Evolutionary conservation across 352 stramenopile genomes (phyloP).

Genomic region (Globisporangium barbulae): DNA sequence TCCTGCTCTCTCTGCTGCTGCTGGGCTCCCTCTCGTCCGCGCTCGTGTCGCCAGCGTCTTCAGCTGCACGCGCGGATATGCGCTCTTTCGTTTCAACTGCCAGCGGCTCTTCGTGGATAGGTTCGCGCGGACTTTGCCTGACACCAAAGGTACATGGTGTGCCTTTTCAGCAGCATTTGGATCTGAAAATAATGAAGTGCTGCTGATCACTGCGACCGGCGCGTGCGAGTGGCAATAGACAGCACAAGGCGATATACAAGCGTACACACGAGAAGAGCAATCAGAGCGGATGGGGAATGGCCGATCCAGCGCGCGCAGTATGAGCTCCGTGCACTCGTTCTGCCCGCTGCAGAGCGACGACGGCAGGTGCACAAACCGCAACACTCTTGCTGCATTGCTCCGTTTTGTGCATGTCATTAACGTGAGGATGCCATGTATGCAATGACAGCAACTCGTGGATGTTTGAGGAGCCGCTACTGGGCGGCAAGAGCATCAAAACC

Average conservation of each 20-base stretch:
- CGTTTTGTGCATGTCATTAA: neutral
- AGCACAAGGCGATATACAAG: neutral
- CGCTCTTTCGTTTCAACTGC: neutral
- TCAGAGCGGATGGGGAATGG: conserved; percentile 35
- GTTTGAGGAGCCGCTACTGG: conserved; percentile 59
- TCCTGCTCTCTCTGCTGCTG: neutral
- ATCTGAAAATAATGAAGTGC: neutral
- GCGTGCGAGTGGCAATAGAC: neutral
- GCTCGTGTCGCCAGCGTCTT: neutral
- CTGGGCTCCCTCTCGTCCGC: neutral
- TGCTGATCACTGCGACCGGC: neutral
- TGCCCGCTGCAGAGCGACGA: conserved; percentile 23
- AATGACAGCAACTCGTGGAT: conserved; percentile 22
- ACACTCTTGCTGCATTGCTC: neutral
- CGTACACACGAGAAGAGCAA: neutral
- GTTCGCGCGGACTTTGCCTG: neutral
- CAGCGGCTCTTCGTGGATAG: neutral
- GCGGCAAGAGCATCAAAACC: conserved; percentile 13
- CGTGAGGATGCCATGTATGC: neutral
- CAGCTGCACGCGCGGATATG: neutral
- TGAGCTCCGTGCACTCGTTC: conserved; percentile 27
- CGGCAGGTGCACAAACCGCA: conserved; percentile 9
- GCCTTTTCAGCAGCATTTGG: neutral
- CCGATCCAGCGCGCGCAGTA: conserved; percentile 26
- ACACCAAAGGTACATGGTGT: neutral